phyloP scores from a whole-genome alignment of 1,284 basidiomycete genomes.

The Marasmius sp. region DNA sequence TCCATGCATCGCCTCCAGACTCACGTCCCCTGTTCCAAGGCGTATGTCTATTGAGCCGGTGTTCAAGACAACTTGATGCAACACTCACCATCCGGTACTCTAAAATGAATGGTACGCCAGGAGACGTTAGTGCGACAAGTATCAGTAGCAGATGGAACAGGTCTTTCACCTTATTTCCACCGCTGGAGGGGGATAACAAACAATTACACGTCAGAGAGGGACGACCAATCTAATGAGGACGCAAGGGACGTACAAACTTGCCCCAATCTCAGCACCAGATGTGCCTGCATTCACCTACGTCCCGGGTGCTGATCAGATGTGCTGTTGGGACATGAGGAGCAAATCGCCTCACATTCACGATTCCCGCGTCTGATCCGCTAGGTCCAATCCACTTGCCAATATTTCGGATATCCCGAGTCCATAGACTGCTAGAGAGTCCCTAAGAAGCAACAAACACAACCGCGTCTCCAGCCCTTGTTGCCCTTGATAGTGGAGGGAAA shows the following conservation, averaged over 20 bases:
- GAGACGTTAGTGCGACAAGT: slow-evolving; percentile 13
- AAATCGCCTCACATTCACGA: slow-evolving; percentile 66
- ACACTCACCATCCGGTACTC: slow-evolving; percentile 77
- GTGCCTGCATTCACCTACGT: slow-evolving; percentile 87
- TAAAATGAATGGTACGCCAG: slow-evolving; percentile 27
- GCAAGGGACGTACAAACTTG: slow-evolving; percentile 20
- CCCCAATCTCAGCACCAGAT: slow-evolving; percentile 88
- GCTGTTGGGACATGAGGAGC: background rate
- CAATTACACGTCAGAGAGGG: slow-evolving; percentile 6
- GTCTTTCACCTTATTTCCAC: slow-evolving; percentile 80
- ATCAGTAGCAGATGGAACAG: background rate
- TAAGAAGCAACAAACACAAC: slow-evolving; percentile 26
- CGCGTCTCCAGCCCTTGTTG: too few relatives aligned
- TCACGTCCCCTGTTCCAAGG: slow-evolving; percentile 80
- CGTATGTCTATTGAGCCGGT: slow-evolving; percentile 5
- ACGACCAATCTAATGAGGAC: background rate
- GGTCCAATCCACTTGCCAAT: slow-evolving; percentile 93
- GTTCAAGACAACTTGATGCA: slow-evolving; percentile 12
- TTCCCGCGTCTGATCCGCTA: slow-evolving; percentile 82
- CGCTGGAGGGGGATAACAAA: slow-evolving; percentile 57
- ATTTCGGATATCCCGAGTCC: slow-evolving; percentile 82
- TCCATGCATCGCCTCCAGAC: slow-evolving; percentile 96
- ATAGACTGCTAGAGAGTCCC: slow-evolving; percentile 88
- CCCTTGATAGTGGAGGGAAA: background rate
- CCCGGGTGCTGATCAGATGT: background rate